Evolutionary conservation across 495 filamentous ascomycete species (phyloP), one percentile per base, ranked within the genome.

Genomic region (Schizothecium vesticola): DNA sequence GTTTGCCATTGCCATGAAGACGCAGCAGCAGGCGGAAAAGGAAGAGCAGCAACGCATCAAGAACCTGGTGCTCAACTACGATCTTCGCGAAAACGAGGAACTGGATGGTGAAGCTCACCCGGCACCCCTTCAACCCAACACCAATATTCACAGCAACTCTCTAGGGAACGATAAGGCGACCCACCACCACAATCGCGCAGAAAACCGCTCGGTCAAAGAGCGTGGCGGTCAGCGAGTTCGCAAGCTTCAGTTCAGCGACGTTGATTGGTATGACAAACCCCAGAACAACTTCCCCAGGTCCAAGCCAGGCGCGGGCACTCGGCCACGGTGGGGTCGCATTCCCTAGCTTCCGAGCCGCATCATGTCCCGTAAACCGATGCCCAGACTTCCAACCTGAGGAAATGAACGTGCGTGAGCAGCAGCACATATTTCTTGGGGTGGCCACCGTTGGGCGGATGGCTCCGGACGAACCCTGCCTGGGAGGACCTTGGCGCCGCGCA

Each of bases 41-140:
- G 95, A 95, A 74, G 95, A 99, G 75, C 95, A 99, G 76, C 91
- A 96, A 76, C 92, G 96, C 60, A 99, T 99, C 85, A 99, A 99
- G 82, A 95, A 91, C 75, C 83, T 98, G 24, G 96, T 99, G 58
- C 84, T 99, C 75, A 98, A 97, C 78, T 97, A 97, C 75, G 95
- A 99, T 78, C 88, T 95, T 65, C 86, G 90, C 36, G 90, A 91
- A 63, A 92, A 89, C 65, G 86, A 89, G 74, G 90, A 93, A 31
- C 79, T 84, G 65, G 86, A 92, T 74, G 93, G 94, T 88, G 84
- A 90, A 81, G 74, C 71, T 75, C 78, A 80, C 76, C 73, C 74
- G 55, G 56, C 68, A 67, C 75, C 79, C 65, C 70, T 81, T 56
- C n/a, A 31, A 36, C 71, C 70, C 16, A 79, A 78, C 64, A 76